Percentiles rank a stretch among this genome's conserved stretches.
Evolutionary conservation across 768 basidiomycete species (phyloP).

Genomic region (Tricholoma hemisulphureum): DNA sequence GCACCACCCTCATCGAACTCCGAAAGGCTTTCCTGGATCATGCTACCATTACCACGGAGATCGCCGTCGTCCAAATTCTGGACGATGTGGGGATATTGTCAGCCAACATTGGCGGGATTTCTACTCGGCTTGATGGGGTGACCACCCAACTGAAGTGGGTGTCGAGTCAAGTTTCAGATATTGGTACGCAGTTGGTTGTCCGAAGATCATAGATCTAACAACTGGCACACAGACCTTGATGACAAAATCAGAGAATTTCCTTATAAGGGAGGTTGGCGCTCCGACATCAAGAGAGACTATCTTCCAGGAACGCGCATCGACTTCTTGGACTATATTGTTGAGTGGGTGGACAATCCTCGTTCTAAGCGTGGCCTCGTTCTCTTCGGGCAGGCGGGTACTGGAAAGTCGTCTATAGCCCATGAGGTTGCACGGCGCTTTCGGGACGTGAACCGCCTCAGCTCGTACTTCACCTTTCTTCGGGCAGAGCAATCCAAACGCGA

Average conservation of each 20-base stretch:
- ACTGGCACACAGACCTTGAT: background rate
- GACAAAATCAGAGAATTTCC: background rate
- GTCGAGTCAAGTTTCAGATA: background rate
- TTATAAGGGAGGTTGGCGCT: background rate
- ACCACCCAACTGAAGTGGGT: too few species aligned
- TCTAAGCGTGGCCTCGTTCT: background rate
- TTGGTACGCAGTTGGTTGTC: background rate
- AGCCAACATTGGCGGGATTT: background rate
- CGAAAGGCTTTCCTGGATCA: background rate
- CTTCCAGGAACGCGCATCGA: background rate
- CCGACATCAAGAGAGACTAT: background rate
- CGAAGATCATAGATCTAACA: background rate
- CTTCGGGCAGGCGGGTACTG: background rate
- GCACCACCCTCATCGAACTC: background rate
- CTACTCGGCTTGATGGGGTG: background rate
- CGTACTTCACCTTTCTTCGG: background rate
- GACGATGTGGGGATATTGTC: background rate
- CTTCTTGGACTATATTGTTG: background rate
- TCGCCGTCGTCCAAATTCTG: background rate
- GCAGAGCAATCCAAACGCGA: background rate
- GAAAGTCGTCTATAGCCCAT: background rate
- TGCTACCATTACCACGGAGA: background rate
- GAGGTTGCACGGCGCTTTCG: background rate
- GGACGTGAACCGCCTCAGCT: background rate
- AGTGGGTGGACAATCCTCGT: background rate